phyloP scores from a whole-genome alignment of 176 grass and related monocot species.

The Bromus sterilis region DNA sequence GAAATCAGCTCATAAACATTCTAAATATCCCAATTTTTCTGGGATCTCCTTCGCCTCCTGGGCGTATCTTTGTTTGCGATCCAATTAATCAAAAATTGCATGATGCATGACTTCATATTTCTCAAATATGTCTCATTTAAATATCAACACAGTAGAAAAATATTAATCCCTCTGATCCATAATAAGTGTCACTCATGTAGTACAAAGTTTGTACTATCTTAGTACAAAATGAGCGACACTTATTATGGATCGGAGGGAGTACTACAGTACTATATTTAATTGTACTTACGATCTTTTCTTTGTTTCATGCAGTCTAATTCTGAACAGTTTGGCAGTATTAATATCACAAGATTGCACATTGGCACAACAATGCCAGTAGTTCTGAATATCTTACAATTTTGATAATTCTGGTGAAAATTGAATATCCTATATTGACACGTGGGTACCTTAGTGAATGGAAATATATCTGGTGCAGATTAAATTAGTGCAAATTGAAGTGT shows the following conservation, averaged over 20 bases:
- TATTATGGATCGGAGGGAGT: too few species aligned
- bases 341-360: not conserved
- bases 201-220: too few species aligned
- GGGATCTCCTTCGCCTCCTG: not conserved
- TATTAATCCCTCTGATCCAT: too few species aligned
- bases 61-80: not conserved
- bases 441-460: not conserved
- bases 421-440: not conserved
- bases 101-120: not conserved
- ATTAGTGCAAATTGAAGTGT: not conserved
- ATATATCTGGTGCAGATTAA: slow-evolving; percentile 2
- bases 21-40: not conserved
- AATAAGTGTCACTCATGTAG: too few species aligned
- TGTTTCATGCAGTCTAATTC: not conserved
- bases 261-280: not conserved
- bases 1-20: not conserved
- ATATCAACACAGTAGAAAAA: not conserved
- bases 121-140: not conserved
- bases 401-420: not conserved
- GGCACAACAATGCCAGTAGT: not conserved
- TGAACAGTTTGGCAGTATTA: not conserved
- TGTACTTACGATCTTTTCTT: not conserved
- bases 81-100: not conserved
- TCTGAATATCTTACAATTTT: not conserved
- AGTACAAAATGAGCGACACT: too few species aligned